Evolutionary conservation across 2,329 filamentous ascomycete genomes (phyloP).

Genomic region (Microdochium bolleyi): DNA sequence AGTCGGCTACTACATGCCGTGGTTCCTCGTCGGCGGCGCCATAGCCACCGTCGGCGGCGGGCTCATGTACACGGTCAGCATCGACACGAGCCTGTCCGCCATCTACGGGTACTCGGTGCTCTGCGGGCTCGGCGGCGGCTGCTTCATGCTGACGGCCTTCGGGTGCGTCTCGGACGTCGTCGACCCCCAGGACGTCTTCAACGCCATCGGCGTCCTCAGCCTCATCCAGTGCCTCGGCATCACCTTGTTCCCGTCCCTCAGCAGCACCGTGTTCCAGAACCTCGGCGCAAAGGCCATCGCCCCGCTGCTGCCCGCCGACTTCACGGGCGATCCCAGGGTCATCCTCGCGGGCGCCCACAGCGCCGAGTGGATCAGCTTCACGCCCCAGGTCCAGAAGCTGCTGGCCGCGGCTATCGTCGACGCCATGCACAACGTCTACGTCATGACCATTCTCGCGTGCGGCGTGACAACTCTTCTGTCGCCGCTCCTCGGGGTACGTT

Average conservation of each 20-base stretch:
- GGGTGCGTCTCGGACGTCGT: conserved; percentile 22
- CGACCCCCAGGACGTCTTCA: not conserved
- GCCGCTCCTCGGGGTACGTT: not conserved
- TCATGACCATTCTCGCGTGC: not conserved
- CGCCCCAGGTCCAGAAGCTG: not conserved
- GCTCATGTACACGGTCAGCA: conserved; percentile 21
- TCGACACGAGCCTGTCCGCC: conserved; percentile 8
- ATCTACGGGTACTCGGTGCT: conserved; percentile 27
- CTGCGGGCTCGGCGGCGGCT: conserved; percentile 28
- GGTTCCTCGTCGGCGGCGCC: conserved; percentile 25
- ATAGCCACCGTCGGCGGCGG: conserved; percentile 24
- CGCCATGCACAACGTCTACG: not conserved
- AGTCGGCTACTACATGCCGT: conserved; percentile 29
- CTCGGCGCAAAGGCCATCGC: not conserved
- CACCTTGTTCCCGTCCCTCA: not conserved
- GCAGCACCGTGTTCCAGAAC: not conserved
- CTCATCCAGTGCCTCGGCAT: not conserved
- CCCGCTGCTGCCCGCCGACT: not conserved
- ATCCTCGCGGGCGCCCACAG: not conserved
- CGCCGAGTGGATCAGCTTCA: not conserved
- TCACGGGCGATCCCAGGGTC: not conserved
- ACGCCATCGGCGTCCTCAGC: not conserved
- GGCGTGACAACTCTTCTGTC: not conserved
- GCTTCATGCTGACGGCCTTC: conserved; percentile 23
- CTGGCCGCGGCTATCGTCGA: not conserved